These are phyloP conservation scores for Moniliophthora roreri DNA, from an alignment of 1,284 basidiomycete species.

Conservation along the genomic window DNA sequence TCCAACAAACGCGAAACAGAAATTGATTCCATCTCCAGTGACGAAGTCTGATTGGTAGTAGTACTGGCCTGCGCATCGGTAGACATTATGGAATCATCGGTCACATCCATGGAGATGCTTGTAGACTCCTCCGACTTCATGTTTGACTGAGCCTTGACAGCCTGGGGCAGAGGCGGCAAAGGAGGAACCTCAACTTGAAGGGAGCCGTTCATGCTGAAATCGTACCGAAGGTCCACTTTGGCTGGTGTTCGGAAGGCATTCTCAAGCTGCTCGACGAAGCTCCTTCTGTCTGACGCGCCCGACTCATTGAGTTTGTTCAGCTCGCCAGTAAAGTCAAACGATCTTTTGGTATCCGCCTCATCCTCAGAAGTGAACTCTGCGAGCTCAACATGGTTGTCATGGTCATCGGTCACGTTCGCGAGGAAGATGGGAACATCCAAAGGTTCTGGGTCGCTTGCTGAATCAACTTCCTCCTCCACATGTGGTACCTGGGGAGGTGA, in stretches of 20 bases:
- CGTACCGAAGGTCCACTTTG: slow-evolving; percentile 55
- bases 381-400: slow-evolving; percentile 47
- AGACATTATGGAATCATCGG: slow-evolving; percentile 7
- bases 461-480: slow-evolving; percentile 37
- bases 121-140: slow-evolving; percentile 1
- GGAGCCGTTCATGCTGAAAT: slow-evolving; percentile 31
- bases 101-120: neutral
- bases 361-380: slow-evolving; percentile 38
- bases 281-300: slow-evolving; percentile 64
- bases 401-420: slow-evolving; percentile 42
- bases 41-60: slow-evolving; percentile 9
- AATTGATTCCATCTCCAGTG: slow-evolving; percentile 26
- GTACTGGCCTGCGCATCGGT: slow-evolving; percentile 6
- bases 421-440: slow-evolving; percentile 41
- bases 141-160: neutral
- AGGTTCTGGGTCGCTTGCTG: slow-evolving; percentile 23
- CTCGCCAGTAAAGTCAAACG: slow-evolving; percentile 87
- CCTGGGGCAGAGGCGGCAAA: slow-evolving; percentile 33
- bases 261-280: slow-evolving; percentile 83
- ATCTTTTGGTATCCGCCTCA: slow-evolving; percentile 71
- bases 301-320: slow-evolving; percentile 68
- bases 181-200: slow-evolving; percentile 45
- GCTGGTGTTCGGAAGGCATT: slow-evolving; percentile 75
- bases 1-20: slow-evolving; percentile 31
- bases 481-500: slow-evolving; percentile 23